These are phyloP conservation scores for peach (Prunus persica) DNA, from an alignment of 306 rosid species.

Conservation along the genomic window Prunus_persica_NCBIv2 NC_034009.1:36067501-36068000, in stretches of 20 bases:
- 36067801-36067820: slow-evolving; percentile 98
- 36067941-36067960: slow-evolving; percentile 2
- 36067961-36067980: slow-evolving; percentile 13
- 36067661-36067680: slow-evolving; percentile 81
- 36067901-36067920: neutral
- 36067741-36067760: slow-evolving; percentile 98
- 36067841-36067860: slow-evolving; percentile 9
- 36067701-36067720: slow-evolving; percentile 94
- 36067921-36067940: neutral
- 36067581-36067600: neutral
- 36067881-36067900: neutral
- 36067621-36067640: neutral
- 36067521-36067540: slow-evolving; percentile 5
- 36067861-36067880: slow-evolving; percentile 6
- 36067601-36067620: neutral
- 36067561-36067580: neutral
- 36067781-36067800: slow-evolving; percentile 94
- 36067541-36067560: slow-evolving; percentile 1
- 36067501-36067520: slow-evolving; percentile 67
- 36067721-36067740: slow-evolving; percentile 84
- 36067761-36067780: slow-evolving; percentile 95
- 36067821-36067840: slow-evolving; percentile 43
- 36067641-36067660: slow-evolving; percentile 2
- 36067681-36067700: slow-evolving; percentile 76
- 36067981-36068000: slow-evolving; percentile 56